phyloP scores from a whole-genome alignment of 2,329 filamentous ascomycete genomes.

The Aspergillus jensenii region DNA sequence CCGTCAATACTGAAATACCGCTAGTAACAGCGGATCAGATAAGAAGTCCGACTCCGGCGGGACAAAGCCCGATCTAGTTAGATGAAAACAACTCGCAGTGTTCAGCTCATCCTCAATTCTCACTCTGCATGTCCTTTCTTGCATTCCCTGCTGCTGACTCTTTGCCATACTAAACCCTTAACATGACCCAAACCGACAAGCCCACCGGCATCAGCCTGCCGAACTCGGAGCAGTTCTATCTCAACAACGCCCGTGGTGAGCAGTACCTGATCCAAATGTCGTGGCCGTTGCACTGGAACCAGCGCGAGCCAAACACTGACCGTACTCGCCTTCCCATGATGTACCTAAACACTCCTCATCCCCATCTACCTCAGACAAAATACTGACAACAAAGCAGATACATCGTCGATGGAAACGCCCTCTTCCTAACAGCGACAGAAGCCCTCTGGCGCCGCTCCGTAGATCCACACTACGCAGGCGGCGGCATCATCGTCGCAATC shows the following conservation, averaged over 20 bases:
- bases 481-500: slow-evolving; percentile 23
- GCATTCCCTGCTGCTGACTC: too few species aligned
- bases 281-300: slow-evolving; percentile 21
- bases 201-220: slow-evolving; percentile 1
- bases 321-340: background rate
- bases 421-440: slow-evolving; percentile 25
- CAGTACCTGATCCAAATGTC: slow-evolving; percentile 22
- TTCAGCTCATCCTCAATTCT: background rate
- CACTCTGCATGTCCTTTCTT: background rate
- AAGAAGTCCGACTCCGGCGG: too few species aligned
- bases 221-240: slow-evolving; percentile 21
- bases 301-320: background rate
- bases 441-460: slow-evolving; percentile 19
- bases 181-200: slow-evolving; percentile 4
- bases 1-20: too few species aligned
- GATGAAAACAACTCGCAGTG: too few species aligned
- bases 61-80: too few species aligned
- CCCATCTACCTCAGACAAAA: background rate
- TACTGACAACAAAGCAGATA: slow-evolving; percentile 12
- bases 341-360: background rate
- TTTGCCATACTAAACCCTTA: background rate
- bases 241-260: slow-evolving; percentile 14
- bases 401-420: slow-evolving; percentile 24
- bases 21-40: too few species aligned
- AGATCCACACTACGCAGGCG: slow-evolving; percentile 13